Base-by-base conservation (phyloP, 2,329 filamentous ascomycete species). In the Penicillium fuscoglaucum region DNA sequence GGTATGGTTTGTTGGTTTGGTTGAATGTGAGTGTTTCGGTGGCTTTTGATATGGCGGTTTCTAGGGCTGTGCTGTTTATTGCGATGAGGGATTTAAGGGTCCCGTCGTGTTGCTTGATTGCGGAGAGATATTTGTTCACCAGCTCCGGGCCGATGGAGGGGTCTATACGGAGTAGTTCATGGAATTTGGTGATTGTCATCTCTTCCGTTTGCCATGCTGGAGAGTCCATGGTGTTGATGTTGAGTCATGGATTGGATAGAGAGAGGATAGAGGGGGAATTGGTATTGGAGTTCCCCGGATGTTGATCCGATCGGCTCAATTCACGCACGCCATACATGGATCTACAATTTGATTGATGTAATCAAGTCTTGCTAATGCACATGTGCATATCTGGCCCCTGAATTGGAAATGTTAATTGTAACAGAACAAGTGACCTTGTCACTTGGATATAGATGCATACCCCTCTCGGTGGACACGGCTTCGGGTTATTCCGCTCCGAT, bases 61-160 rank as follows among this genome's bases (percentile, higher is more conserved):
- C 48, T 8, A 84, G 64, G 6, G 80, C 81, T 0, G 80, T 77
- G 56, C 85, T 84, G 10, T 47, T 53, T 28, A 87, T 70, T 2
- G 78, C 74, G 49, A 85, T 77, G 52, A 88, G 76, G 5, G 85
- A 82, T 61, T 87, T 87, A 57, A 85, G 81, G 15, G 72, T 70
- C 2, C 80, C 78, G 66, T 89, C 86, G 68, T 83, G 78, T 2
- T 76, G 73, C 61, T 84, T 80, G 55, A 88, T 85, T 17, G 84
- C 79, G 1, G 82, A 74, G 21, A 88, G 70, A 66, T 85, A 87
- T 2, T 80, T 74, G 7, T 78, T 81, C 4, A 86, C 78, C 0
- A 87, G 74, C 21, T 78, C 77, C 15, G 80, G 79, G 68, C 85
- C 87, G 46, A 81, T 83, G 31, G 82, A 79, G 6, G 79, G 70